Conservation (phyloP, 2,329 filamentous ascomycete genomes). For the Verruconis gallopava region DNA sequence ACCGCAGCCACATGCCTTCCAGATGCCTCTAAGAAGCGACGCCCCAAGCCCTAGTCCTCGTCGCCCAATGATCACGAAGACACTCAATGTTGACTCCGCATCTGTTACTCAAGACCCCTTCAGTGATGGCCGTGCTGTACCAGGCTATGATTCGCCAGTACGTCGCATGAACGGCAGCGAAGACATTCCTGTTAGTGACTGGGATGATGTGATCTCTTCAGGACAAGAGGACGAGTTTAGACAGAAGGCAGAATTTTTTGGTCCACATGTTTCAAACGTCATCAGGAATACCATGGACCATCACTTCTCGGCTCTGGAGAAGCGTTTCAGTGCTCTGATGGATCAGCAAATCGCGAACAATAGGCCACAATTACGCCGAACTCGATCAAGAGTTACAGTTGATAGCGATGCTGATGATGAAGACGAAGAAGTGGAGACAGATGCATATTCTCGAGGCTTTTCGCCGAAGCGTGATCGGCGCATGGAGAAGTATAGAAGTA, state of each 20-base stretch:
- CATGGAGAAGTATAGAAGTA: conserved; percentile 59
- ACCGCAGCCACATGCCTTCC: conserved; percentile 12
- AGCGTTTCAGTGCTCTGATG: conserved; percentile 56
- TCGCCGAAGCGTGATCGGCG: conserved; percentile 70
- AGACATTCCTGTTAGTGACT: conserved; percentile 67
- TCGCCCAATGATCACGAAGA: conserved; percentile 30
- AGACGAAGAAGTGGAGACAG: conserved; percentile 54
- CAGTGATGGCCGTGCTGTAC: conserved; percentile 48
- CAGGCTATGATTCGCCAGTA: conserved; percentile 43
- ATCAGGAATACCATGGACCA: conserved; percentile 66
- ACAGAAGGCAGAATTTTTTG: conserved; percentile 75
- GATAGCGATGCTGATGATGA: conserved; percentile 94
- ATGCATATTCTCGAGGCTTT: conserved; percentile 48
- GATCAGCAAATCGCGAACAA: neutral
- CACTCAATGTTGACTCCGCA: conserved; percentile 18
- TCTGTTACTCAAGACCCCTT: conserved; percentile 40
- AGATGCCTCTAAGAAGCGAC: conserved; percentile 44
- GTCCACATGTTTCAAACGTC: conserved; percentile 75
- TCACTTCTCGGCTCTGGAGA: conserved; percentile 69
- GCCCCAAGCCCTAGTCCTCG: conserved; percentile 61
- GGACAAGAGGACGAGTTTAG: conserved; percentile 75
- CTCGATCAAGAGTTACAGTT: conserved; percentile 51
- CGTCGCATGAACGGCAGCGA: conserved; percentile 50
- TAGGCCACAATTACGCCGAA: conserved; percentile 35
- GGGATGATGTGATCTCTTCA: conserved; percentile 76